phyloP scores from a whole-genome alignment of 768 basidiomycete species.

The Chlorophyllum brunneum region DNA sequence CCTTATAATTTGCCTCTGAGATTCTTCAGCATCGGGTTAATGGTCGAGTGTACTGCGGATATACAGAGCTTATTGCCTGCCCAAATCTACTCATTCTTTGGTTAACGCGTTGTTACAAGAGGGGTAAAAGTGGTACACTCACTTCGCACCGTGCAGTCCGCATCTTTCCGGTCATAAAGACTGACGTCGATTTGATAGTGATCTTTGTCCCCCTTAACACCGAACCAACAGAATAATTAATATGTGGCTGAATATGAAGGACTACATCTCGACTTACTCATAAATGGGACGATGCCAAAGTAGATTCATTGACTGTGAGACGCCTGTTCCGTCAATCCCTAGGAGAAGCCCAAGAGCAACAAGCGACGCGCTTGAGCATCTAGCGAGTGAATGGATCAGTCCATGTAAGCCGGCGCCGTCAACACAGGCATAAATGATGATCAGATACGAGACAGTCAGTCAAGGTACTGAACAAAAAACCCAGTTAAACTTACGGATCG shows the following conservation, averaged over 20 bases:
- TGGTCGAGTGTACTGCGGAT: slow-evolving; percentile 40
- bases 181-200: slow-evolving; percentile 36
- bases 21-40: slow-evolving; percentile 19
- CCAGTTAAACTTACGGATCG: slow-evolving; percentile 38
- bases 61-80: slow-evolving; percentile 37
- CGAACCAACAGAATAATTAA: neutral
- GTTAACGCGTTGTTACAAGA: neutral
- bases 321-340: slow-evolving; percentile 39
- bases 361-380: slow-evolving; percentile 41
- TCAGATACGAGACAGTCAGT: too few relatives aligned
- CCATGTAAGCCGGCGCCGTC: too few relatives aligned
- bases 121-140: slow-evolving; percentile 10
- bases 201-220: slow-evolving; percentile 33
- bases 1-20: slow-evolving; percentile 4
- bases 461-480: too few relatives aligned
- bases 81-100: slow-evolving; percentile 35
- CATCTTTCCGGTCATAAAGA: slow-evolving; percentile 37
- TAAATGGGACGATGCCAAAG: slow-evolving; percentile 41
- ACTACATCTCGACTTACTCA: neutral
- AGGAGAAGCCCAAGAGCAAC: slow-evolving; percentile 35
- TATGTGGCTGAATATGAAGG: neutral
- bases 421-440: too few relatives aligned
- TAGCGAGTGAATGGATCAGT: slow-evolving; percentile 15
- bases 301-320: slow-evolving; percentile 49
- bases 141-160: slow-evolving; percentile 44